These are phyloP conservation scores for Penicillium janthinellum DNA, from an alignment of 2,329 filamentous ascomycete genomes.

Conservation along the genomic window DNA sequence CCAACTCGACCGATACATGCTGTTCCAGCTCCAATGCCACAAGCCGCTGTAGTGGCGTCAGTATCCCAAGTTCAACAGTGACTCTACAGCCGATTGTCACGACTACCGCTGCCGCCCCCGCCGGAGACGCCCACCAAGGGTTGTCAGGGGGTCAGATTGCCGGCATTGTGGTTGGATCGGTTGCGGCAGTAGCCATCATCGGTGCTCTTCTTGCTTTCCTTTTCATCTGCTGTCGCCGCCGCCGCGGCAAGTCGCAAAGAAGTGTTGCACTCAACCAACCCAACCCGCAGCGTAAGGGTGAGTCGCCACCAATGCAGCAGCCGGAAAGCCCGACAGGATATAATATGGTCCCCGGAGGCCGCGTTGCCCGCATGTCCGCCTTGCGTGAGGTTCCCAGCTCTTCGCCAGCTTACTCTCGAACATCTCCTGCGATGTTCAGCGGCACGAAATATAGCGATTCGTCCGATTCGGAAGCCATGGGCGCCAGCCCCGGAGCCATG, in stretches of 20 bases:
- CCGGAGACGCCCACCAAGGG: slow-evolving; percentile 42
- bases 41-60: slow-evolving; percentile 71
- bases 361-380: slow-evolving; percentile 94
- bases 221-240: slow-evolving; percentile 62
- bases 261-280: slow-evolving; percentile 88
- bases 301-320: slow-evolving; percentile 48
- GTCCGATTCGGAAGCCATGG: slow-evolving; percentile 67
- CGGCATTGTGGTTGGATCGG: slow-evolving; percentile 80
- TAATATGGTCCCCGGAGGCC: slow-evolving; percentile 78
- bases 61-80: slow-evolving; percentile 68
- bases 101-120: slow-evolving; percentile 56
- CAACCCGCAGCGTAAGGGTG: slow-evolving; percentile 60
- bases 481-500: slow-evolving; percentile 71
- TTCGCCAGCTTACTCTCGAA: slow-evolving; percentile 58
- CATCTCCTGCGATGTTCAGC: slow-evolving; percentile 51
- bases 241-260: slow-evolving; percentile 59
- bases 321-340: slow-evolving; percentile 52
- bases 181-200: slow-evolving; percentile 72
- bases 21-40: slow-evolving; percentile 82
- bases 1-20: slow-evolving; percentile 93
- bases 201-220: slow-evolving; percentile 61
- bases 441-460: slow-evolving; percentile 54
- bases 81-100: slow-evolving; percentile 63
- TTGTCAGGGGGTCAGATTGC: slow-evolving; percentile 88
- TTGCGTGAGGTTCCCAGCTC: slow-evolving; percentile 73